Conservation (phyloP, 768 basidiomycete species). For the Tubosaeta sp. region DNA sequence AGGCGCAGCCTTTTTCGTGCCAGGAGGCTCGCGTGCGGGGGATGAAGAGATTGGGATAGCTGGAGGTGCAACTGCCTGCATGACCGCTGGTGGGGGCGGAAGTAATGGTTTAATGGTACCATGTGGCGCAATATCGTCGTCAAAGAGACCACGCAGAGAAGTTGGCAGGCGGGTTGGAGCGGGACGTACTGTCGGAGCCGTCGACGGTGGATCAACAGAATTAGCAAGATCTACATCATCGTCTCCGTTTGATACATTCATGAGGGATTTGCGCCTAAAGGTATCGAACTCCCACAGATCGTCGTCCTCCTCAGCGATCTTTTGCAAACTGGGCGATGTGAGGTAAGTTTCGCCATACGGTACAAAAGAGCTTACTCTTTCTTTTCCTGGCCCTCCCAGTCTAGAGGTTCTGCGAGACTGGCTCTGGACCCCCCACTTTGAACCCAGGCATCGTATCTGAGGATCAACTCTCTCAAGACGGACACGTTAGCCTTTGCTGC, state of each 20-base stretch:
- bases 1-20: constrained; percentile 28
- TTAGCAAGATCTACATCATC: constrained; percentile 20
- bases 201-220: constrained; percentile 11
- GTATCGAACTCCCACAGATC: constrained; percentile 77
- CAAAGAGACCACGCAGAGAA: constrained; percentile 77
- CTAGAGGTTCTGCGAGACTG: constrained; percentile 68
- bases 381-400: constrained; percentile 70
- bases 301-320: constrained; percentile 26
- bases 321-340: constrained; percentile 17
- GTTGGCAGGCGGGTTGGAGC: constrained; percentile 58
- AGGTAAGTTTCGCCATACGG: constrained; percentile 1
- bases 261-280: constrained; percentile 42
- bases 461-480: constrained; percentile 74
- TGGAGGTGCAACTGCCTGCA: constrained; percentile 25
- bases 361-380: constrained; percentile 36
- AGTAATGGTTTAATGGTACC: constrained; percentile 43
- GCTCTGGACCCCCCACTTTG: constrained; percentile 65
- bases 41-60: constrained; percentile 31
- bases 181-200: constrained; percentile 48
- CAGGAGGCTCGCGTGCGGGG: constrained; percentile 32
- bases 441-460: constrained; percentile 71
- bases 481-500: constrained; percentile 62
- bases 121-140: constrained; percentile 43
- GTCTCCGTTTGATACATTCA: constrained; percentile 18
- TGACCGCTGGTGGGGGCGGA: constrained; percentile 23